Conservation (phyloP, 179 eudicot species). For the Silene noctiflora region DNA sequence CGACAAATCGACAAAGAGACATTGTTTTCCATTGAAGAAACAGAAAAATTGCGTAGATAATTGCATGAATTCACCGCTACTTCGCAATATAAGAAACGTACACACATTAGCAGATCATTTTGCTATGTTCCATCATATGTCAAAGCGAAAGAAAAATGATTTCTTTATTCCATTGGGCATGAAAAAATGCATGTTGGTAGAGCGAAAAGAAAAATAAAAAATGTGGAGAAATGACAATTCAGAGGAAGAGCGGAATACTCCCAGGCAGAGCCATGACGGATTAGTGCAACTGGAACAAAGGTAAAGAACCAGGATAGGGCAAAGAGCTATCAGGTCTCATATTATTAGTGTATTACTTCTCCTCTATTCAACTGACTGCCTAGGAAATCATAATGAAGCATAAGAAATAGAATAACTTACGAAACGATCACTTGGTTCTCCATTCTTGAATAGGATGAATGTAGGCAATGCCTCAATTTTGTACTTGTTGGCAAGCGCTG, state of each 20-base stretch:
- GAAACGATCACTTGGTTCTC: conserved; percentile 77
- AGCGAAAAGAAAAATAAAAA: neutral
- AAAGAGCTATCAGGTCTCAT: neutral
- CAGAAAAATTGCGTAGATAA: too few species aligned
- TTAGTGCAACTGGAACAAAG: neutral
- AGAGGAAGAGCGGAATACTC: neutral
- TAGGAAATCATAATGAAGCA: neutral
- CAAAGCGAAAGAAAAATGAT: too few species aligned
- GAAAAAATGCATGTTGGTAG: neutral
- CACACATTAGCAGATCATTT: too few species aligned
- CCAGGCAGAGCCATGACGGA: neutral
- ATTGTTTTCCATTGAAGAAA: too few species aligned
- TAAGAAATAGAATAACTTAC: conserved; percentile 47
- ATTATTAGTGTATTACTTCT: neutral
- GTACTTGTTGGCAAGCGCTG: conserved; percentile 67
- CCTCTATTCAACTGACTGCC: neutral
- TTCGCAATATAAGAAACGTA: too few species aligned
- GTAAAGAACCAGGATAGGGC: neutral
- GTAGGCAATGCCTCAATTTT: conserved; percentile 87
- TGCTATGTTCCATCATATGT: too few species aligned
- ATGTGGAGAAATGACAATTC: too few species aligned
- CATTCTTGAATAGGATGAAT: conserved; percentile 84
- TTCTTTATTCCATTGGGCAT: too few species aligned
- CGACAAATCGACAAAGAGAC: too few species aligned
- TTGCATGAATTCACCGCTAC: too few species aligned